Evolutionary conservation across 2,329 filamentous ascomycete species (phyloP), one percentile per base, ranked within the genome.

Genomic region (Raffaelea deltoideospora): DNA sequence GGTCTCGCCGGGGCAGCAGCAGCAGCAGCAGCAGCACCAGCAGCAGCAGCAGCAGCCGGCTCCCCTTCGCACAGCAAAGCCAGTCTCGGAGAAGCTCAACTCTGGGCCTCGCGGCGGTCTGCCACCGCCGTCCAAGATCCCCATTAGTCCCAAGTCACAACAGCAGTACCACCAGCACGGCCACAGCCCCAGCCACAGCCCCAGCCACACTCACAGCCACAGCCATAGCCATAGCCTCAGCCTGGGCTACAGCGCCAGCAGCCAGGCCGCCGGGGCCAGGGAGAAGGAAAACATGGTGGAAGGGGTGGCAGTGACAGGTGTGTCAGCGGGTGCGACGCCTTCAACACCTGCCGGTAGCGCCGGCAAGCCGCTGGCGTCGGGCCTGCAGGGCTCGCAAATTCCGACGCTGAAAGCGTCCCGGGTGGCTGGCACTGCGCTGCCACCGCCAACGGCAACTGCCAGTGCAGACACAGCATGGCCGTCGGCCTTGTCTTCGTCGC

Each of bases 41-140:
- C 10, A 20, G 18, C 23, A 15, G 9, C 53, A 58, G 1, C 46
- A 48, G 26, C 46, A 57, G 9, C 46, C 62, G 13, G 63, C 66
- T 50, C 67, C 69, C 3, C 54, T 73, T 18, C 64, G 65, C 44
- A 54, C 65, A 45, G 63, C 67, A 52, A 63, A 67, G 46, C 59
- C 67, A 43, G 71, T 66, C 2, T 66, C 67, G 2, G 67, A 71
- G 40, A 72, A 67, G 49, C 64, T 65, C 60, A 78, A 61, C 48
- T 72, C 65, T n/a, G 59, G 55, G 20, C 63, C 66, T 13, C 60
- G 61, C 31, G 44, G 58, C 7, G n/a, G n/a, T n/a, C n/a, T n/a
- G n/a, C 51, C 58, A 30, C 51, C 59, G 14, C 59, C 64, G 13
- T 67, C 67, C 30, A 67, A 62, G 47, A 69, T 71, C 41, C 67